Evolutionary conservation across 2,329 filamentous ascomycete genomes (phyloP), one percentile per base, ranked within the genome.

Genomic region (Aspergillus floridensis): DNA sequence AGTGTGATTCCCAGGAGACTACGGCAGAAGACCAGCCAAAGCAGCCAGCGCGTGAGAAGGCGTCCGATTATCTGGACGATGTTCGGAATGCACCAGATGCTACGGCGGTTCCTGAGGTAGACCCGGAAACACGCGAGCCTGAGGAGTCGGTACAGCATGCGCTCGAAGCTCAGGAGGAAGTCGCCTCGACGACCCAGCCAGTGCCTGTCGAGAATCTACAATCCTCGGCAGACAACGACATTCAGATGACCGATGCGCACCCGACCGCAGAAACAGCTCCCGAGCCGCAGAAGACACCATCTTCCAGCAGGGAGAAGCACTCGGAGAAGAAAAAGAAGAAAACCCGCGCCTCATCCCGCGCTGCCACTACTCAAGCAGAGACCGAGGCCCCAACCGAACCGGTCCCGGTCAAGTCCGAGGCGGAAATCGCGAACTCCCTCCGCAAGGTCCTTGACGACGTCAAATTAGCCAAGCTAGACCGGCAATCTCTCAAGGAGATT

Each of bases 401-500:
- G n/a, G 16, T 6, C 6, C 6, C 6, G 26, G 41, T 22, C 5
- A 48, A 47, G 5, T 21, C 53, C 1, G 44, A 63, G 8, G 49
- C 46, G 5, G 60, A 64, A 8, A 86, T 90, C 60, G 78, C 87
- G 61, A 74, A 73, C 60, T 78, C 81, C 41, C 80, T 89, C 48
- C 80, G 77, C 62, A 78, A 76, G 21, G 79, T 89, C 0, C 74
- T 95, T 24, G 79, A 81, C 21, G 82, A 86, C 63, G 79, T 92
- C 59, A 83, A 82, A 56, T 77, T 76, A 29, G 80, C 86, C 22
- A 79, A 83, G 16, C 75, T 96, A 47, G 86, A 86, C 16, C 81
- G 85, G 11, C 80, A 84, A 11, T 86, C 91, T 61, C 84, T 92
- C 56, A 82, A 87, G 60, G 82, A 88, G 70, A 82, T 95, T 65